Evolutionary conservation across 176 grass and related monocot species (phyloP).

Genomic region (Oryza rufipogon): DNA sequence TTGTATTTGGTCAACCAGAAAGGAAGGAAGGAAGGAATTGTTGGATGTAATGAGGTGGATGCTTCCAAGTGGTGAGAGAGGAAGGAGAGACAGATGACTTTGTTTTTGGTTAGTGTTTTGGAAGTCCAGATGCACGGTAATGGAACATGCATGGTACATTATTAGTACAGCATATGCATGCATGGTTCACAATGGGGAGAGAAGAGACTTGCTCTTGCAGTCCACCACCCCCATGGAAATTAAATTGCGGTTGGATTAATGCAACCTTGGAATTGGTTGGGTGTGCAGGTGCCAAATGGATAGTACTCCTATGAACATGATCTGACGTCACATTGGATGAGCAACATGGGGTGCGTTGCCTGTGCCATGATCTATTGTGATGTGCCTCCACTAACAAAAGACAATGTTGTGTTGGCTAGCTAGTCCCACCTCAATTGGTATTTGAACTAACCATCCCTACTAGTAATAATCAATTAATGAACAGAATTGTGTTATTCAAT

Average conservation of each 20-base stretch:
- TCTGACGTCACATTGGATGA: too few species aligned
- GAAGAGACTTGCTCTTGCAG: background rate
- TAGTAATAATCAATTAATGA: too few species aligned
- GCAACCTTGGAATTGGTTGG: background rate
- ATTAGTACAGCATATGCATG: background rate
- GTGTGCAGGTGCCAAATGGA: background rate
- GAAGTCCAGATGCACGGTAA: background rate
- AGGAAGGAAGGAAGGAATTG: background rate
- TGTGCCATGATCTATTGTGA: too few species aligned
- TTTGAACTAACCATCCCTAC: too few species aligned
- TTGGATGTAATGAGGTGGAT: background rate
- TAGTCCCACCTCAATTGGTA: too few species aligned
- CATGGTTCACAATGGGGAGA: too few species aligned
- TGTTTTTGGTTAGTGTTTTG: background rate
- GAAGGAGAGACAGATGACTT: background rate
- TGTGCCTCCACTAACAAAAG: too few species aligned
- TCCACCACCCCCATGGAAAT: background rate
- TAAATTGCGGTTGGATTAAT: background rate
- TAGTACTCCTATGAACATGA: background rate
- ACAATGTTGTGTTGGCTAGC: too few species aligned
- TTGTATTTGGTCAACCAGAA: conserved; percentile 28
- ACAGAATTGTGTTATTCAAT: too few species aligned
- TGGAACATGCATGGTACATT: background rate
- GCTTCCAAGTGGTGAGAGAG: conserved; percentile 24
- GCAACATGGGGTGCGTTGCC: too few species aligned